Percentiles rank a stretch among this genome's conserved stretches.
phyloP scores from a whole-genome alignment of 305 asterid genomes.

The Petunia hybrid region DNA sequence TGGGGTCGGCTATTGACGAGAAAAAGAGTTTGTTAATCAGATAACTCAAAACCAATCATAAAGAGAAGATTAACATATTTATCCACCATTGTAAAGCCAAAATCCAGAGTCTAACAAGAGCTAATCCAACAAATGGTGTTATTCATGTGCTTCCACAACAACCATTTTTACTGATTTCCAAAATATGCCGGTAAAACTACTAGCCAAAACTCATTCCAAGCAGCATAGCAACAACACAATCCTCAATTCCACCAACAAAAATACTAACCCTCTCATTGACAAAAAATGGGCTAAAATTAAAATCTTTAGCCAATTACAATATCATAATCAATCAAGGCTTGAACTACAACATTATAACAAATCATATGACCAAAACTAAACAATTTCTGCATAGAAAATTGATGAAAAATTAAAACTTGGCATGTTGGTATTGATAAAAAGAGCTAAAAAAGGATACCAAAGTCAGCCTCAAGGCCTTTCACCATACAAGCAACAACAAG shows the following conservation, averaged over 20 bases:
- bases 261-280: not conserved
- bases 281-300: not conserved
- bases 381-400: not conserved
- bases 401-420: not conserved
- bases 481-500: too few relatives aligned
- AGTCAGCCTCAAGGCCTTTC: too few relatives aligned
- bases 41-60: not conserved
- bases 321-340: not conserved
- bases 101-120: not conserved
- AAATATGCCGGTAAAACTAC: not conserved
- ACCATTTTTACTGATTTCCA: not conserved
- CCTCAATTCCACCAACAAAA: not conserved
- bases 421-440: not conserved
- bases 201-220: not conserved
- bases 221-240: constrained; percentile 9
- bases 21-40: not conserved
- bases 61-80: not conserved
- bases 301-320: not conserved
- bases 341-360: not conserved
- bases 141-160: not conserved
- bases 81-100: not conserved
- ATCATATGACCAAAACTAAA: not conserved
- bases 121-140: not conserved
- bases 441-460: too few relatives aligned
- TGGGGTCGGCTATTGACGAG: too few relatives aligned